Percentiles rank a stretch among this genome's conserved stretches.
Evolutionary conservation across 768 basidiomycete species (phyloP).

Genomic region (Naganishia friedmannii): DNA sequence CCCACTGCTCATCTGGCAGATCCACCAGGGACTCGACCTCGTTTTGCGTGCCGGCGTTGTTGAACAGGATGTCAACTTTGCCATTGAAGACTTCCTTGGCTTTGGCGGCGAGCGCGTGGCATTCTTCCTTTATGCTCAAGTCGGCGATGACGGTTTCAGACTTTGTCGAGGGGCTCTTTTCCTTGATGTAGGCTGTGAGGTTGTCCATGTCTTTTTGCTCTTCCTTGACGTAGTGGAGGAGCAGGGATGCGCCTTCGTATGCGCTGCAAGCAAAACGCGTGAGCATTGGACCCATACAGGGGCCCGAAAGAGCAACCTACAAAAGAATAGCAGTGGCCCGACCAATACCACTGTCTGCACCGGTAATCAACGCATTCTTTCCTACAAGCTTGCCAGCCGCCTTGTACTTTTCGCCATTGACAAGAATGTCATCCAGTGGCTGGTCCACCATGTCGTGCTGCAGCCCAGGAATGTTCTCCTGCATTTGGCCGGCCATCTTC

Average conservation of each 20-base stretch:
- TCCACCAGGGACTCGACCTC: slow-evolving; percentile 52
- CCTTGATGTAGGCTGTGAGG: slow-evolving; percentile 52
- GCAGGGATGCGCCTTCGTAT: slow-evolving; percentile 53
- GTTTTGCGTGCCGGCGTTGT: slow-evolving; percentile 60
- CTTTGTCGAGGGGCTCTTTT: slow-evolving; percentile 54
- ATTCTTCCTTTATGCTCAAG: slow-evolving; percentile 53
- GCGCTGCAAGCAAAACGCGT: slow-evolving; percentile 50
- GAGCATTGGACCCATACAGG: slow-evolving; percentile 28
- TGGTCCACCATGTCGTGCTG: slow-evolving; percentile 38
- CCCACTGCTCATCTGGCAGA: slow-evolving; percentile 31
- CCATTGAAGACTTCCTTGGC: slow-evolving; percentile 52
- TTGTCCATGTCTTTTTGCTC: slow-evolving; percentile 58
- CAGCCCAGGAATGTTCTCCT: slow-evolving; percentile 45
- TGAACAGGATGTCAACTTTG: slow-evolving; percentile 60
- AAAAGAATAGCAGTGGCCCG: slow-evolving; percentile 56
- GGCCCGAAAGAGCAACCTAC: slow-evolving; percentile 34
- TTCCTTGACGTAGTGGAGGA: slow-evolving; percentile 58
- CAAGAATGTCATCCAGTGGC: slow-evolving; percentile 54
- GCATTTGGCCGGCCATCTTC: slow-evolving; percentile 46
- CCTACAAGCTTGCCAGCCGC: slow-evolving; percentile 56
- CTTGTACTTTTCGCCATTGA: slow-evolving; percentile 53
- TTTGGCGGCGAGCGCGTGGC: slow-evolving; percentile 53
- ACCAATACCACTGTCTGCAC: slow-evolving; percentile 60
- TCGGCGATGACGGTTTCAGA: slow-evolving; percentile 54
- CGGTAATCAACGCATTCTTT: slow-evolving; percentile 58